These are phyloP conservation scores for Ganoderma sinense DNA, from an alignment of 1,284 basidiomycete species.

Conservation along the genomic window DNA sequence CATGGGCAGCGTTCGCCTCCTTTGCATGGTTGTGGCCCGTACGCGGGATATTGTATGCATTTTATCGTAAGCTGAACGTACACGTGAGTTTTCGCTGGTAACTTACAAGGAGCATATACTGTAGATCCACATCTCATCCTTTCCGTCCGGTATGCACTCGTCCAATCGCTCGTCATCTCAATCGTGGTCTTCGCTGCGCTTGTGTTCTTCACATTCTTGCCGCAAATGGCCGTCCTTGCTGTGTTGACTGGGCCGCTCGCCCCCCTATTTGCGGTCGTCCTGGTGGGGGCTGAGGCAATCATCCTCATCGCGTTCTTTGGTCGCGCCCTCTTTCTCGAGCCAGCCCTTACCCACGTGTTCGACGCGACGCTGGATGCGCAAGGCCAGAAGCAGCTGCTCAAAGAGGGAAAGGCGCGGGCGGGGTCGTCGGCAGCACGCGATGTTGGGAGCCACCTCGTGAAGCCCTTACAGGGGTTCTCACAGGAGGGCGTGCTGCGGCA, in stretches of 20 bases:
- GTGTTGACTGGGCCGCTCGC: constrained; percentile 69
- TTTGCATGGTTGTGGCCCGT: constrained; percentile 44
- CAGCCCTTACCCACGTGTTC: constrained; percentile 54
- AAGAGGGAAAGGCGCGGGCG: constrained; percentile 39
- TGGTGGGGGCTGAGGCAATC: constrained; percentile 46
- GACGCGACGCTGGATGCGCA: constrained; percentile 47
- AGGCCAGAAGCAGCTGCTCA: constrained; percentile 47
- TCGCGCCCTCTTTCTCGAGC: constrained; percentile 54
- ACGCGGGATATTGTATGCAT: constrained; percentile 37
- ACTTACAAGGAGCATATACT: too few species aligned
- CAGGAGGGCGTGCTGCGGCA: constrained; percentile 45
- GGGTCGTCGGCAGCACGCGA: constrained; percentile 31
- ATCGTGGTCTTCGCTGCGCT: constrained; percentile 54
- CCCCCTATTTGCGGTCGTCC: constrained; percentile 43
- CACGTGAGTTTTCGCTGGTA: not conserved
- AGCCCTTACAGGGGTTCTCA: constrained; percentile 45
- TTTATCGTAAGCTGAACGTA: constrained; percentile 32
- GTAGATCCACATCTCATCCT: constrained; percentile 42
- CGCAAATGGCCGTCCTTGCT: constrained; percentile 71
- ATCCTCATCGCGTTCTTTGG: constrained; percentile 54
- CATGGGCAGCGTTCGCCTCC: constrained; percentile 34
- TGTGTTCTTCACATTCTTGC: constrained; percentile 73
- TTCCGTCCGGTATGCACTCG: constrained; percentile 46
- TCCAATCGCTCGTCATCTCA: constrained; percentile 49
- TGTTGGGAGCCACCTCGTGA: constrained; percentile 45